These are phyloP conservation scores for Tetradesmus obliquus DNA, from an alignment of 139 green algal species.

Conservation along the genomic window DNA sequence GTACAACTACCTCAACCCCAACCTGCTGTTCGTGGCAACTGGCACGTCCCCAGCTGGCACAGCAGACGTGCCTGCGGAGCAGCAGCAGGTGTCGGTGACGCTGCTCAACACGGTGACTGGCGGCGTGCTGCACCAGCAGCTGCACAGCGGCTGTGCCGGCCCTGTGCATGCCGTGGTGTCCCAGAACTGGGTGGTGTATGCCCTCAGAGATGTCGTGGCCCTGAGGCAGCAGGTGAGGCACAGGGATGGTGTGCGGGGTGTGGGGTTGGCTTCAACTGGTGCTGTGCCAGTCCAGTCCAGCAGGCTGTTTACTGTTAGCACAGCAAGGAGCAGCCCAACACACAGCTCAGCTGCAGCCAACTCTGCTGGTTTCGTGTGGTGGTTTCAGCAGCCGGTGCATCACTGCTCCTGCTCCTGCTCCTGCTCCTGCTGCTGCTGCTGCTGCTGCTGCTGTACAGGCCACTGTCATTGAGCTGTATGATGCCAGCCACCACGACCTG, in stretches of 20 bases:
- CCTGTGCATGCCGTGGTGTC: slow-evolving; percentile 83
- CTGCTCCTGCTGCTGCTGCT: background rate
- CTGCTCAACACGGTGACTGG: slow-evolving; percentile 93
- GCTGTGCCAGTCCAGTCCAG: background rate
- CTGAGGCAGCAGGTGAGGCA: slow-evolving; percentile 47
- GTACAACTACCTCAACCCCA: slow-evolving; percentile 95
- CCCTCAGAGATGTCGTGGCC: slow-evolving; percentile 63
- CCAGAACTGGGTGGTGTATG: slow-evolving; percentile 91
- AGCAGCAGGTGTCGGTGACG: slow-evolving; percentile 48
- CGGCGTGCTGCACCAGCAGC: slow-evolving; percentile 77
- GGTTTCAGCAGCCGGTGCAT: background rate
- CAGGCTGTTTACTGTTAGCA: background rate
- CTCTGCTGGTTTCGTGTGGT: too few species aligned
- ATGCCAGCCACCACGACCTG: slow-evolving; percentile 62
- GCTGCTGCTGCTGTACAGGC: slow-evolving; percentile 22
- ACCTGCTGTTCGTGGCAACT: slow-evolving; percentile 88
- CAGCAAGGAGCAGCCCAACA: too few species aligned
- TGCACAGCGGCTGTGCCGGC: slow-evolving; percentile 71
- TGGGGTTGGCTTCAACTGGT: background rate
- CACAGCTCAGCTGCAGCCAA: too few species aligned
- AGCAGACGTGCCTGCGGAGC: background rate
- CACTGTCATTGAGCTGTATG: slow-evolving; percentile 88
- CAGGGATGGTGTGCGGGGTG: background rate
- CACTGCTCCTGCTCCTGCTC: background rate
- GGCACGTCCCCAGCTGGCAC: slow-evolving; percentile 40